Conservation (phyloP, 2,329 filamentous ascomycete genomes). For the Neophaeococcomyces mojaviensis region DNA sequence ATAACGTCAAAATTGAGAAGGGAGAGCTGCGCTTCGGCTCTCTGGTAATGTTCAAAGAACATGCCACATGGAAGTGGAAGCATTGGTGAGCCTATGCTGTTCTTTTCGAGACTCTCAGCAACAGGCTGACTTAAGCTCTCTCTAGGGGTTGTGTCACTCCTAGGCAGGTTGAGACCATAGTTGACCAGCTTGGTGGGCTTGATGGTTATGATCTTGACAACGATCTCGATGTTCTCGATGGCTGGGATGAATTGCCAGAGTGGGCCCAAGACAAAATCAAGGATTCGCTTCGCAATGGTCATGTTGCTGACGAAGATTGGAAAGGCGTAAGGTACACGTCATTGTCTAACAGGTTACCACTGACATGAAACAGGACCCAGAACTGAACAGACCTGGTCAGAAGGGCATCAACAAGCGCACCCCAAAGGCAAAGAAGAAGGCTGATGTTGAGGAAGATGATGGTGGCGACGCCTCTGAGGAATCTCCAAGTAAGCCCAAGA, state of each 20-base stretch:
- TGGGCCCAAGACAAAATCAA: conserved; percentile 67
- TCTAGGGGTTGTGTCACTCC: conserved; percentile 83
- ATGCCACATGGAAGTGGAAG: conserved; percentile 66
- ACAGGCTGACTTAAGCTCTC: neutral
- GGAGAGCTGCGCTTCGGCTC: conserved; percentile 70
- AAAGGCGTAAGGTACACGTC: conserved; percentile 59
- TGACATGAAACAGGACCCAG: conserved; percentile 53
- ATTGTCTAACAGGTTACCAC: conserved; percentile 8
- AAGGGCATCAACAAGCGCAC: conserved; percentile 51
- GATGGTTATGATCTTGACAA: conserved; percentile 32
- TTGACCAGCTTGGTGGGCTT: conserved; percentile 46
- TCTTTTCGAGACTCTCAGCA: conserved; percentile 2
- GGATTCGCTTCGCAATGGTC: conserved; percentile 64
- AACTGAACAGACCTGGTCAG: conserved; percentile 62
- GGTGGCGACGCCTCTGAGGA: conserved; percentile 18
- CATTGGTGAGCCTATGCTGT: conserved; percentile 74
- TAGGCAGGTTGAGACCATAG: conserved; percentile 58
- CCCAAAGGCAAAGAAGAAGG: conserved; percentile 29
- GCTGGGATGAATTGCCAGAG: conserved; percentile 66
- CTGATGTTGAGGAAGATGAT: conserved; percentile 26
- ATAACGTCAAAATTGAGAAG: conserved; percentile 64
- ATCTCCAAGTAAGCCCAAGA: conserved; percentile 17
- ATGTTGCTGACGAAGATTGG: conserved; percentile 80
- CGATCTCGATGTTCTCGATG: conserved; percentile 53
- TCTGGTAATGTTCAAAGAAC: conserved; percentile 56